Conservation (phyloP, 305 asterid species). For the Fraxinus paxiana region DNA sequence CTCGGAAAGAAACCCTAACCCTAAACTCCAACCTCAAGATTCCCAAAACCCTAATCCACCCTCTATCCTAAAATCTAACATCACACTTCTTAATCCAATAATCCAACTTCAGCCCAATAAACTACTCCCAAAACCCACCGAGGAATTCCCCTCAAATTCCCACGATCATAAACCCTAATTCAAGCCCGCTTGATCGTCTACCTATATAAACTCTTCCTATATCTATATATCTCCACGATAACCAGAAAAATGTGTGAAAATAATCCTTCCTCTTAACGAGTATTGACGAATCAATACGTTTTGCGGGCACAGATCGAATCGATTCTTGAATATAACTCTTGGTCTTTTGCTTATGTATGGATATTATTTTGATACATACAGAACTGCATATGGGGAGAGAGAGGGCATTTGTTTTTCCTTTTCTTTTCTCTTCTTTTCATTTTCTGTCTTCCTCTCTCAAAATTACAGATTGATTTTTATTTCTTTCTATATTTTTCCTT, state of each 20-base stretch:
- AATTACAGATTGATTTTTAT: constrained; percentile 10
- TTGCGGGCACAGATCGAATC: constrained; percentile 43
- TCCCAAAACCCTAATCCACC: constrained; percentile 54
- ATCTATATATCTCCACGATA: constrained; percentile 18
- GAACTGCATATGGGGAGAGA: constrained; percentile 29
- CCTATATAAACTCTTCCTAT: constrained; percentile 19
- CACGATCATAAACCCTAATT: constrained; percentile 30
- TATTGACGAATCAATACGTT: constrained; percentile 25
- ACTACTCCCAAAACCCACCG: constrained; percentile 31
- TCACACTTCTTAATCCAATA: constrained; percentile 36
- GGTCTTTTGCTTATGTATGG: constrained; percentile 26
- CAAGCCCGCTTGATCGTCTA: constrained; percentile 58
- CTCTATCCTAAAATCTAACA: constrained; percentile 75
- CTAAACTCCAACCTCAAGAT: constrained; percentile 29
- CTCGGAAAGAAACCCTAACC: constrained; percentile 24
- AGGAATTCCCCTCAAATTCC: constrained; percentile 23
- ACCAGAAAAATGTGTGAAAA: constrained; percentile 17
- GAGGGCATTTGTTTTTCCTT: constrained; percentile 11
- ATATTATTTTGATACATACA: constrained; percentile 28
- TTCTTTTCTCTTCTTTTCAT: neutral
- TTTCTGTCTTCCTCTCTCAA: constrained; percentile 17
- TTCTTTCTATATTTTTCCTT: constrained; percentile 14
- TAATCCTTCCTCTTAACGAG: constrained; percentile 17
- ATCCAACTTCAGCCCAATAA: constrained; percentile 37
- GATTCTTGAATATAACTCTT: constrained; percentile 39